Evolutionary conservation across 2,329 filamentous ascomycete species (phyloP).

Genomic region (Colletotrichum sp.): DNA sequence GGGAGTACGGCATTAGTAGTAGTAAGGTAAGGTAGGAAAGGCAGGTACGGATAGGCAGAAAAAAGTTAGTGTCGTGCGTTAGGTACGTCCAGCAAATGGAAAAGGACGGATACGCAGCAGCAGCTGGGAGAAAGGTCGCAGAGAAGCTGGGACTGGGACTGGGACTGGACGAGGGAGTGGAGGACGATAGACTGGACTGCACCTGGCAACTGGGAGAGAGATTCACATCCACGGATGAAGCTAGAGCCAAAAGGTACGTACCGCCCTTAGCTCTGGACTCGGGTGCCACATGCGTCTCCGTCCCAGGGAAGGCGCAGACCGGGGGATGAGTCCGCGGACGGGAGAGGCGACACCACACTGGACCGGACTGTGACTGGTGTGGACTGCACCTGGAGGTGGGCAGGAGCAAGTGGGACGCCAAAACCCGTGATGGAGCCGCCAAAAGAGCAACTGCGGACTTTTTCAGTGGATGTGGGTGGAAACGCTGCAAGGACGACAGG

Average conservation of each 20-base stretch:
- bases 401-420: background rate
- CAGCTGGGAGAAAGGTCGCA: background rate
- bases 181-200: background rate
- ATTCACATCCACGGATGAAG: background rate
- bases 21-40: background rate
- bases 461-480: constrained; percentile 15
- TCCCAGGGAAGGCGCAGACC: constrained; percentile 3
- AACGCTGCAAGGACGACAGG: background rate
- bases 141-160: background rate
- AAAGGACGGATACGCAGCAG: background rate
- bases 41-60: background rate
- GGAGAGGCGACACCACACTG: constrained; percentile 8
- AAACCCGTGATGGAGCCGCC: background rate
- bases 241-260: background rate
- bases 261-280: background rate
- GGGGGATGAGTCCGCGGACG: background rate
- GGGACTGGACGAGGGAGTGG: background rate
- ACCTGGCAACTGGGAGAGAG: background rate
- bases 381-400: background rate
- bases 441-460: background rate
- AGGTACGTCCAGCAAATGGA: background rate
- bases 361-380: background rate
- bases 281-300: constrained; percentile 8
- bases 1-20: background rate
- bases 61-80: constrained; percentile 5